Base-by-base conservation (phyloP, 1,139 yeast species). In the Scheffersomyces segobiensis region DNA sequence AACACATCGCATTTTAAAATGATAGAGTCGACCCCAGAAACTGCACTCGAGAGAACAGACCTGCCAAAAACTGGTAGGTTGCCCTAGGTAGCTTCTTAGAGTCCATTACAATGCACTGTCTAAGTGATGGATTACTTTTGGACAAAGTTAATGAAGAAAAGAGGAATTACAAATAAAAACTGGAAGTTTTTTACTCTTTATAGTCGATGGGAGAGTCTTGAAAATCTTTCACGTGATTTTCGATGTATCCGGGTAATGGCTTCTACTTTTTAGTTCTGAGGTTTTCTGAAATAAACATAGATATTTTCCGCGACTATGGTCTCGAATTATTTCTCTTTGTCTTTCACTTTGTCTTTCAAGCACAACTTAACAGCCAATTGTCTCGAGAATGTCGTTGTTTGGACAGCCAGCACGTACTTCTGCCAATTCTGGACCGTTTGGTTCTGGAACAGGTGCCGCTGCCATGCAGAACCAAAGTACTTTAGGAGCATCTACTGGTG, bases 51-150 rank as follows among this genome's bases (percentile, higher is more conserved):
- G 58, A 57, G 62, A 54, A 54, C 57, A 52, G 39, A 58, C 57
- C 53, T 47, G 49, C 49, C 76, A 71, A 74, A 67, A 70, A 71
- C 76, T 71, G 72, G 56, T 24, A 48, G 50, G 26, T 24, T 24
- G 24, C 26, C 50, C 50, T 48, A n/a, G 50, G 50, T 26, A 48
- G 61, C 58, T 53, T 58, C 53, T 55, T 58, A 57, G 57, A 60
- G 68, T 67, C 74, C 79, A 63, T 60, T 60, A 57, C 60, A 56
- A 70, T 77, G 84, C 81, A 80, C 84, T 80, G 84, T 80, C 84
- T 79, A 73, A 62, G 82, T 75, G 83, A 78, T 77, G 84, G 84
- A 78, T 65, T 67, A 78, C 81, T 77, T 80, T 80, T 78, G 83
- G 84, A 80, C 83, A 79, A 80, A 79, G 83, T 77, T 75, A 73